Percentiles rank a stretch among this genome's conserved stretches.
phyloP scores from a whole-genome alignment of 2,329 filamentous ascomycete genomes.

The Sporothrix dimorphospora region DNA sequence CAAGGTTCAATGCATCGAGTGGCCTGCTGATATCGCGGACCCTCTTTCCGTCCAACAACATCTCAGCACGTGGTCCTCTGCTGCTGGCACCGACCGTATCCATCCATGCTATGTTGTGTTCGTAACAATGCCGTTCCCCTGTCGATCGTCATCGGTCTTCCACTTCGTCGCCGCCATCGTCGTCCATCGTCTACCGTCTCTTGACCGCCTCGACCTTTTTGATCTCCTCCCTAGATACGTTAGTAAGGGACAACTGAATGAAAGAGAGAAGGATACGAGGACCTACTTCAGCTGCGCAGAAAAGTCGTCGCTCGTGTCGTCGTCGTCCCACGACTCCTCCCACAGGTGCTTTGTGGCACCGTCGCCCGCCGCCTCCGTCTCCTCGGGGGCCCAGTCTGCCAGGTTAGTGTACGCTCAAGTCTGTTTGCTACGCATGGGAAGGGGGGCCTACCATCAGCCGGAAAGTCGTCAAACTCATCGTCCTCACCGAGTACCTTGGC shows the following conservation, averaged over 20 bases:
- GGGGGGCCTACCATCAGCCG: conserved; percentile 75
- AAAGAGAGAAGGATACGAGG: neutral
- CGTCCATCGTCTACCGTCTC: conserved; percentile 52
- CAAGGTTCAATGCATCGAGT: too few species aligned
- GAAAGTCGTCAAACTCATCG: conserved; percentile 99
- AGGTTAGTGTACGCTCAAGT: too few species aligned
- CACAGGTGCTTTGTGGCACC: conserved; percentile 78
- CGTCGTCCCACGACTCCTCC: conserved; percentile 99
- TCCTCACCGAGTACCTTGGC: conserved; percentile 78
- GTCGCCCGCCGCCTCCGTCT: conserved; percentile 74
- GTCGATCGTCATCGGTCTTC: neutral
- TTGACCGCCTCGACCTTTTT: conserved; percentile 88
- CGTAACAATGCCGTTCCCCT: neutral
- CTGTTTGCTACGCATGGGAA: neutral
- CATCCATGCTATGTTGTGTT: neutral
- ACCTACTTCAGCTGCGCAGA: conserved; percentile 88
- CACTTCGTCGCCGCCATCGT: neutral
- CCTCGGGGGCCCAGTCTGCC: conserved; percentile 93
- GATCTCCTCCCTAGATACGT: conserved; percentile 72
- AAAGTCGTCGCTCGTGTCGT: conserved; percentile 96
- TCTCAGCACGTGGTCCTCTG: too few species aligned
- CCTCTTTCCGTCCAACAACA: too few species aligned
- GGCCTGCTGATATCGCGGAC: too few species aligned
- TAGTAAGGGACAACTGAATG: neutral
- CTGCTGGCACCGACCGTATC: too few species aligned